Evolutionary conservation across 352 stramenopile genomes (phyloP).

Genomic region (Halophytophthora polymorphica): DNA sequence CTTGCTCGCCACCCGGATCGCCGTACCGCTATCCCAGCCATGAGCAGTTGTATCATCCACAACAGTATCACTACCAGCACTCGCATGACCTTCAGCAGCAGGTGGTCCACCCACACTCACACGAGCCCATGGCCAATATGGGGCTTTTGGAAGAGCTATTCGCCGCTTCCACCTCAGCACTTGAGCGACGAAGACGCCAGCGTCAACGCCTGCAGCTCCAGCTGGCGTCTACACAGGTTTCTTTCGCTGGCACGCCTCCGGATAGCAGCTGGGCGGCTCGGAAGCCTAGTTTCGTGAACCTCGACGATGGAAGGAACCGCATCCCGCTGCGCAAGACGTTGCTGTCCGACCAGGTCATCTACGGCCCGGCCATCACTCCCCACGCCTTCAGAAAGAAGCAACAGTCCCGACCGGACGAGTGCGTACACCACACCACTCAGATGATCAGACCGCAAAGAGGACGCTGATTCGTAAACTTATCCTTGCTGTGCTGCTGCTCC

Average conservation of each 20-base stretch:
- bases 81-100: conserved; percentile 3
- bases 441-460: neutral
- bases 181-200: conserved; percentile 25
- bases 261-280: conserved; percentile 13
- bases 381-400: conserved; percentile 28
- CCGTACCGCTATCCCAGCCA: conserved; percentile 21
- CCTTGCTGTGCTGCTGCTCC: conserved; percentile 2
- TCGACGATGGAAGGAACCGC: conserved; percentile 56
- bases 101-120: conserved; percentile 1
- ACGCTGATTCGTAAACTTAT: neutral
- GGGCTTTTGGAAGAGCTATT: conserved; percentile 26
- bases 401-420: conserved; percentile 14
- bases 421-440: conserved; percentile 1
- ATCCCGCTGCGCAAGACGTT: conserved; percentile 49
- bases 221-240: conserved; percentile 8
- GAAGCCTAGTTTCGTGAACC: conserved; percentile 36
- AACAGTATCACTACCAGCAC: conserved; percentile 6
- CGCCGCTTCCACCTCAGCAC: conserved; percentile 20
- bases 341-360: conserved; percentile 62
- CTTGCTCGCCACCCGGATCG: conserved; percentile 14
- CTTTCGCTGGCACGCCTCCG: neutral
- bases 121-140: conserved; percentile 21
- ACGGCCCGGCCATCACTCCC: conserved; percentile 60
- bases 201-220: conserved; percentile 22
- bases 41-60: conserved; percentile 10